These are phyloP conservation scores for Oenanthe javanica DNA, from an alignment of 140 eudicot genomes.

Conservation along the genomic window DNA sequence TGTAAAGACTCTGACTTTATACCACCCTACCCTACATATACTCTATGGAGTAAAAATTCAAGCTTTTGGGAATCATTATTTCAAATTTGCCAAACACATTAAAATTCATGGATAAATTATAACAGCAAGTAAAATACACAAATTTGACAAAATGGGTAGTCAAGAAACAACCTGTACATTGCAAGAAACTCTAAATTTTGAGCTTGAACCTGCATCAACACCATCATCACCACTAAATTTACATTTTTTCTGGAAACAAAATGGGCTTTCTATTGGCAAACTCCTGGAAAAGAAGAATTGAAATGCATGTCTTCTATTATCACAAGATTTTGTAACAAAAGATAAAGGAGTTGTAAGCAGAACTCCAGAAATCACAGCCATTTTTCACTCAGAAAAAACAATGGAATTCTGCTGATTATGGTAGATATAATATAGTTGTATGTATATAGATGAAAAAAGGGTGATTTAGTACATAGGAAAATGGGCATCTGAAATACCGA, in stretches of 20 bases:
- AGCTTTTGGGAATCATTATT: neutral
- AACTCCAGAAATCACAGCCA: slow-evolving; percentile 6
- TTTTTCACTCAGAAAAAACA: neutral
- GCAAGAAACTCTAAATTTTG: slow-evolving; percentile 20
- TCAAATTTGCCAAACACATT: neutral
- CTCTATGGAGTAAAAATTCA: neutral
- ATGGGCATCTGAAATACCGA: neutral
- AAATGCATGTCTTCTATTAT: slow-evolving; percentile 9
- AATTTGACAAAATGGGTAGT: neutral
- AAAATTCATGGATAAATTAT: neutral
- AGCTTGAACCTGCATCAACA: neutral
- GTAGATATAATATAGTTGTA: no score
- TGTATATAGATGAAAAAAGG: neutral
- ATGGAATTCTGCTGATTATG: neutral
- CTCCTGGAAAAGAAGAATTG: slow-evolving; percentile 6
- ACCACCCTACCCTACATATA: neutral
- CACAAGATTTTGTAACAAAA: slow-evolving; percentile 5
- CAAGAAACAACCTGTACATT: slow-evolving; percentile 16
- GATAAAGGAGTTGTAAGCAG: neutral
- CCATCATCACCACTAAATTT: neutral
- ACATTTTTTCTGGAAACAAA: neutral
- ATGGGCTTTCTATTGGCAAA: no score
- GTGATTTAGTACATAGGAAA: neutral
- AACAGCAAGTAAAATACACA: neutral
- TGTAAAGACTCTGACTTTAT: neutral